Base-by-base conservation (phyloP, 257 asterid species). In the Parsonsia alboflavescens region DNA sequence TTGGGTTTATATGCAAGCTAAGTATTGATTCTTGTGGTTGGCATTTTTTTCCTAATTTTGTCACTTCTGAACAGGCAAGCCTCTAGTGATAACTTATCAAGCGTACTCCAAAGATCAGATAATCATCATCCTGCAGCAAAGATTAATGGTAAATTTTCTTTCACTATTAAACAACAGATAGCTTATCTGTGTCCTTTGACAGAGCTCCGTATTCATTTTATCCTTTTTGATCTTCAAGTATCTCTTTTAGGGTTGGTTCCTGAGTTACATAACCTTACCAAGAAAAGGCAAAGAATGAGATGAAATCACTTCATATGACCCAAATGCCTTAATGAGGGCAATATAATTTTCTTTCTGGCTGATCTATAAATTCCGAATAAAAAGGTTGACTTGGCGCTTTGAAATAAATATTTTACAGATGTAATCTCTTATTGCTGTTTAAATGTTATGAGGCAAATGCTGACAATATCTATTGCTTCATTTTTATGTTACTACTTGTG, bases 61-160 rank as follows among this genome's bases (percentile, higher is more conserved):
- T 45, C 77, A 74, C 44, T 56, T 68, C 71, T 30, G 80, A 58
- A 78, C 71, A 95, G 99, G 99, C 90, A 92, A 93, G 79, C 98
- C 99, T 69, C 73, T 75, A 80, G 97, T 96, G 65, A 86, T 96
- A 80, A 91, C 97, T 78, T 93, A 85, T 73, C 88, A 93, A 39
- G 93, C 99, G 50, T 96, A 96, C 84, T 85, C 97, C 84, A 93
- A 93, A 90, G 95, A 89, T 80, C 96, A 96, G 83, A 93, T 96
- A 82, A 84, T 89, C 76, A 76, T 72, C 68, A 93, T 96, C 84
- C 88, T 96, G 85, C 89, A 83, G 69, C 93, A 91, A 78, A 91
- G 99, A 81, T 78, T 96, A 50, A 71, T 67, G 89, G 99, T 91
- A 86, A 87, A 67, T 50, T 41, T 75, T 75, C 76, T 65, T 6